phyloP scores from a whole-genome alignment of 192 early-diverging fungal species.

The Mortierella antarctica region DNA sequence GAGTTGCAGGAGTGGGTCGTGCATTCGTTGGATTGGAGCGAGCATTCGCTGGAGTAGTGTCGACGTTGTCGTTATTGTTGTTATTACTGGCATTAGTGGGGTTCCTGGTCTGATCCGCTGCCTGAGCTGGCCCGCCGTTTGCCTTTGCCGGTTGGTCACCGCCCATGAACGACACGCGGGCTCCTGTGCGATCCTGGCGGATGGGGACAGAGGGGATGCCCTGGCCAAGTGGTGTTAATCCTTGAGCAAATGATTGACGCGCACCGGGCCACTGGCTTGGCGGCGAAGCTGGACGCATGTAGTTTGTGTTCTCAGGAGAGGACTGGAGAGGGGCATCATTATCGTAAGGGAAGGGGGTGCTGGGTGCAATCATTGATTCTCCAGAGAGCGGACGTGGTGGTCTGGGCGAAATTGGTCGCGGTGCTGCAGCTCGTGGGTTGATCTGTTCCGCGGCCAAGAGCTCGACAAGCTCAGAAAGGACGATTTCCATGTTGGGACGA shows the following conservation, averaged over 20 bases:
- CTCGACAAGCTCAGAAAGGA: constrained; percentile 49
- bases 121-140: neutral
- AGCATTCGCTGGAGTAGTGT: neutral
- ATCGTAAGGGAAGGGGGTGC: constrained; percentile 45
- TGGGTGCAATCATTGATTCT: constrained; percentile 44
- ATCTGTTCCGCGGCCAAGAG: constrained; percentile 43
- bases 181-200: constrained; percentile 23
- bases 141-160: constrained; percentile 12
- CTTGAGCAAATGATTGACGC: constrained; percentile 33
- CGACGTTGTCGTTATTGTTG: neutral
- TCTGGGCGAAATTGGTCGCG: constrained; percentile 36
- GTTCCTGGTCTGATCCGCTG: constrained; percentile 1
- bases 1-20: constrained; percentile 1
- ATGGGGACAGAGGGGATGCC: constrained; percentile 25
- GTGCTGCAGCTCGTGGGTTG: constrained; percentile 33
- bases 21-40: neutral
- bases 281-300: constrained; percentile 35
- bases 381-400: constrained; percentile 45
- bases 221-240: constrained; percentile 13
- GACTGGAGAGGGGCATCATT: constrained; percentile 34
- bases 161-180: constrained; percentile 20
- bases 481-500: constrained; percentile 53
- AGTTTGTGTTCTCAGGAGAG: constrained; percentile 37
- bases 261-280: constrained; percentile 9
- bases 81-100: neutral